Percentiles rank a stretch among this genome's conserved stretches.
These are phyloP conservation scores for Phytophthora colocasiae DNA, from an alignment of 352 stramenopile species.

Conservation along the genomic window DNA sequence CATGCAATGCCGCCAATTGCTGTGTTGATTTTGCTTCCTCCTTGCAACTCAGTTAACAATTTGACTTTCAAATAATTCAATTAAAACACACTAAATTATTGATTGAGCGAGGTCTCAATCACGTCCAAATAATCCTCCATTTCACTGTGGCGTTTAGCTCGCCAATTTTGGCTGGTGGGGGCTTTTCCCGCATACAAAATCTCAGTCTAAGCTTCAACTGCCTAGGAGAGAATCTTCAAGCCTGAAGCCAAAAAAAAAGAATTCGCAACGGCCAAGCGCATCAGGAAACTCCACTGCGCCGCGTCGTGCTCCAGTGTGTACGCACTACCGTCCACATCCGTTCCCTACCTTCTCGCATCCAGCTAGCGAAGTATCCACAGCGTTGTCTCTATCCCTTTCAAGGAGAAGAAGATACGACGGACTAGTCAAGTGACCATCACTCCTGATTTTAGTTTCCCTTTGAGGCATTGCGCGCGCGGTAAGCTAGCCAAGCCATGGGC, in stretches of 20 bases:
- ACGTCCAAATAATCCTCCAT: too few species aligned
- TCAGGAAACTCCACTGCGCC: constrained; percentile 4
- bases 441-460: constrained; percentile 18
- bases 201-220: constrained; percentile 13
- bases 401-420: constrained; percentile 18
- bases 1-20: background rate
- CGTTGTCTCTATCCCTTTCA: constrained; percentile 1
- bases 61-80: too few species aligned
- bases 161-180: constrained; percentile 2
- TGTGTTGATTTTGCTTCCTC: background rate
- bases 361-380: background rate
- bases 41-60: background rate
- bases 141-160: too few species aligned
- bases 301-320: background rate
- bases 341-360: background rate
- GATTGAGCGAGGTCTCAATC: too few species aligned
- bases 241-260: constrained; percentile 15
- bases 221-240: constrained; percentile 11
- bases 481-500: constrained; percentile 38
- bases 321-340: constrained; percentile 1
- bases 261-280: background rate
- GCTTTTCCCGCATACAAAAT: constrained; percentile 12
- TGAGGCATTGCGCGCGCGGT: constrained; percentile 3
- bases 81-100: too few species aligned
- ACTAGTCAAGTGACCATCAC: constrained; percentile 30